Percentiles rank a stretch among this genome's conserved stretches.
Conservation (phyloP, 139 green algal species). For the Monoraphidium neglectum region DNA sequence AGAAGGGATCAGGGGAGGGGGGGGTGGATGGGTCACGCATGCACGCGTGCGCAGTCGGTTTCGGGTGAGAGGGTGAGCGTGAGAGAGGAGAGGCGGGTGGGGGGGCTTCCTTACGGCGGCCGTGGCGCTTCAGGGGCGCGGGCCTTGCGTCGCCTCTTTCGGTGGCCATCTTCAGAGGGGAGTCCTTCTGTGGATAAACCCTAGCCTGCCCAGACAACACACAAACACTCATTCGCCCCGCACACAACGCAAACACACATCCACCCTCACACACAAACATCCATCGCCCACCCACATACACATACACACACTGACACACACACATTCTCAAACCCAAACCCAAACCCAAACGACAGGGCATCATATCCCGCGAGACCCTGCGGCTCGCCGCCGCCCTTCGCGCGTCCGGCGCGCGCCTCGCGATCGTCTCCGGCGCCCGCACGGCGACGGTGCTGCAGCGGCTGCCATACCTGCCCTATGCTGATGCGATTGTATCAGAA, state of each 20-base stretch:
- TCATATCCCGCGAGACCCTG: conserved; percentile 45
- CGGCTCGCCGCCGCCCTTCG: conserved; percentile 39
- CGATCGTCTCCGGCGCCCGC: conserved; percentile 60
- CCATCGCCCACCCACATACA: background rate
- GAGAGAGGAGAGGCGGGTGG: too few relatives aligned
- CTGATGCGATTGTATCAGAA: conserved; percentile 78
- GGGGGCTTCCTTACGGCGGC: too few relatives aligned
- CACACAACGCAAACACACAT: background rate
- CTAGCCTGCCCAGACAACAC: background rate
- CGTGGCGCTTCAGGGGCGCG: too few relatives aligned
- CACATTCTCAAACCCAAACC: background rate
- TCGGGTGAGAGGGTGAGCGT: too few relatives aligned
- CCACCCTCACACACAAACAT: background rate
- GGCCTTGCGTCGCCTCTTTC: too few relatives aligned
- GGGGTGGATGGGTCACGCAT: too few relatives aligned
- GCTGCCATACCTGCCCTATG: conserved; percentile 73
- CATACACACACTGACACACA: background rate
- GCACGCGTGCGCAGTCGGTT: too few relatives aligned
- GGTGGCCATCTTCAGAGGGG: too few relatives aligned
- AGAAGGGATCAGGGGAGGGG: too few relatives aligned
- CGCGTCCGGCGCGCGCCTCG: conserved; percentile 32
- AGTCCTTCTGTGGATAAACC: background rate
- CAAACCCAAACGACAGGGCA: conserved; percentile 16
- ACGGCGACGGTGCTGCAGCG: conserved; percentile 76
- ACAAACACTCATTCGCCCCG: background rate